phyloP scores from a whole-genome alignment of 176 grass and related monocot genomes.

The Eleusine coracana region DNA sequence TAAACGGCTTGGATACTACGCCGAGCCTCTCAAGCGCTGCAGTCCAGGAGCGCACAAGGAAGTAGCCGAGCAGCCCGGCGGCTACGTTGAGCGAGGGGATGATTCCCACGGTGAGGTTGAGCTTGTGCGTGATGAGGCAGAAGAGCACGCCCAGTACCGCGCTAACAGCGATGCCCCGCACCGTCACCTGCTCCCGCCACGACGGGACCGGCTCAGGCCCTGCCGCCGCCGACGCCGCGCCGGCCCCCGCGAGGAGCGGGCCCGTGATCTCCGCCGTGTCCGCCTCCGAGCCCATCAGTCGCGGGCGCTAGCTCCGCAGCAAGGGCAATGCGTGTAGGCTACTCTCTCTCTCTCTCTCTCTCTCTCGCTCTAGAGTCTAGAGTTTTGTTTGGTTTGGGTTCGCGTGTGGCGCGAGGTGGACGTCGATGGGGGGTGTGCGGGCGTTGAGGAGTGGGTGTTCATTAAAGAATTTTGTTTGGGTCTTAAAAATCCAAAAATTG shows the following conservation, averaged over 20 bases:
- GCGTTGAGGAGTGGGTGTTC: not conserved
- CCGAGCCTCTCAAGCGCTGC: slow-evolving; percentile 43
- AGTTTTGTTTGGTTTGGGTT: not conserved
- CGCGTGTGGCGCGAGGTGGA: not conserved
- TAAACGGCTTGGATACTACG: slow-evolving; percentile 65
- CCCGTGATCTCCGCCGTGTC: slow-evolving; percentile 43
- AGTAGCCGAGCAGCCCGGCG: slow-evolving; percentile 64
- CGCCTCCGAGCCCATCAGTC: slow-evolving; percentile 57
- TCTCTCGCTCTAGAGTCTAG: not conserved
- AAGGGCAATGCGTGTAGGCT: not conserved
- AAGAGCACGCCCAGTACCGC: slow-evolving; percentile 66
- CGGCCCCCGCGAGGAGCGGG: slow-evolving; percentile 43
- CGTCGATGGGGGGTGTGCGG: not conserved
- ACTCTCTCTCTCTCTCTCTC: not conserved
- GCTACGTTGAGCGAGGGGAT: slow-evolving; percentile 94
- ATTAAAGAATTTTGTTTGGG: not conserved
- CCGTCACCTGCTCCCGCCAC: slow-evolving; percentile 73
- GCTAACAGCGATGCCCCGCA: slow-evolving; percentile 62
- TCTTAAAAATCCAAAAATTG: not conserved
- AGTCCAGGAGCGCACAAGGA: slow-evolving; percentile 56
- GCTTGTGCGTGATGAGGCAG: slow-evolving; percentile 89
- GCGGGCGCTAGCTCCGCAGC: not conserved
- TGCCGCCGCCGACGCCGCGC: not conserved
- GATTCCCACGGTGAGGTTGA: slow-evolving; percentile 92
- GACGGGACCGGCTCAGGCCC: slow-evolving; percentile 49